A percentile compares a stretch with the other conserved stretches of the same genome.
phyloP scores from a whole-genome alignment of 345 rosid genomes.

The Aquilaria yunnanensis region DNA sequence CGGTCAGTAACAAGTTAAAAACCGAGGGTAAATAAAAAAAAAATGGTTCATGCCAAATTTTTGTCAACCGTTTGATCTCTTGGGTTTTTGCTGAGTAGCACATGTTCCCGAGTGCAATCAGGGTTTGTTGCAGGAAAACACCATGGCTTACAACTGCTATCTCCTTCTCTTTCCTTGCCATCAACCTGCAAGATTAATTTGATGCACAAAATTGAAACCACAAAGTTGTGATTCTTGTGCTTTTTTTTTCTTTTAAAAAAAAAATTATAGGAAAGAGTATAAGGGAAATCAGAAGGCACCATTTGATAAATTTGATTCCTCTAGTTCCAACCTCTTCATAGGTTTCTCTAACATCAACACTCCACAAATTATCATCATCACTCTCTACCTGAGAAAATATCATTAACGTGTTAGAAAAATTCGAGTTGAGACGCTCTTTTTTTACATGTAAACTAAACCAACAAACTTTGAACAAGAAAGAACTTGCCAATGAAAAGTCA shows the following conservation, averaged over 20 bases:
- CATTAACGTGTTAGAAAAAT: too few species aligned
- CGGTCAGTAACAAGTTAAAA: neutral
- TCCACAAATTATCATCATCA: slow-evolving; percentile 62
- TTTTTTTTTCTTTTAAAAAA: neutral
- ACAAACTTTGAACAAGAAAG: neutral
- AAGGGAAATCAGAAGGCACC: slow-evolving; percentile 23
- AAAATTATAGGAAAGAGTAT: neutral
- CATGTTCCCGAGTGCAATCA: slow-evolving; percentile 20
- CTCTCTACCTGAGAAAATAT: slow-evolving; percentile 40
- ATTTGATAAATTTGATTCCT: slow-evolving; percentile 43
- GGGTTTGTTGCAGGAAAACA: slow-evolving; percentile 50
- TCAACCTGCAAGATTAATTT: slow-evolving; percentile 37
- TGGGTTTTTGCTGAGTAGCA: slow-evolving; percentile 14
- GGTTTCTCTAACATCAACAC: slow-evolving; percentile 36
- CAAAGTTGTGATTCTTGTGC: too few species aligned
- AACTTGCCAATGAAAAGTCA: slow-evolving; percentile 75
- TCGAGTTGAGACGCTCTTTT: too few species aligned
- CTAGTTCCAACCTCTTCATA: slow-evolving; percentile 48
- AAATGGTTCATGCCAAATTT: neutral
- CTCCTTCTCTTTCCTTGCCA: slow-evolving; percentile 66
- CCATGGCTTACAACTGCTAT: slow-evolving; percentile 79
- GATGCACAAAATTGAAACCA: neutral
- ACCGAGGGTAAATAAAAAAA: neutral
- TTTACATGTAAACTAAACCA: too few species aligned
- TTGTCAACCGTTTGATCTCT: slow-evolving; percentile 19